Evolutionary conservation across 345 rosid genomes (phyloP), one percentile per base, ranked within the genome.

Genomic region (Sisymbrium altissimum): DNA sequence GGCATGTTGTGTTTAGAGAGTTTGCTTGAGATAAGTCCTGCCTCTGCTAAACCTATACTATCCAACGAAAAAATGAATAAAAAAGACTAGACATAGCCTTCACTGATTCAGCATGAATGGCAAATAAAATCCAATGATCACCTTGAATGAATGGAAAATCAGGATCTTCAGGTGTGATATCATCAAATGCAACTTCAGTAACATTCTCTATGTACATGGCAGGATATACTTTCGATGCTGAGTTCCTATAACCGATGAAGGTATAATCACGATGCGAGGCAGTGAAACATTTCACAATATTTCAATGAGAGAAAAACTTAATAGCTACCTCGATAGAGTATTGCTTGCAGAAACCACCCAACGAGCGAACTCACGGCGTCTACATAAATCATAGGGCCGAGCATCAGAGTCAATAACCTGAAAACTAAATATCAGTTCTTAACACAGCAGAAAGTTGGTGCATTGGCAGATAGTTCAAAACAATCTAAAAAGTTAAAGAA

Each of bases 111-210:
- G 38, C 52, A 66, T 65, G 29, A 52, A 33, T 60, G 66, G 64
- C 21, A 48, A 3, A 65, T n/a, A 56, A 36, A 6, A 3, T 41
- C 15, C 7, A 48, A n/a, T 32, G 53, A 75, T 82, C 66, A 88
- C 99, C 99, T 95, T 95, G 99, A 82, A 95, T 95, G 73, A 82
- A 89, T 59, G 92, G 73, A 76, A 95, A 95, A 80, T 92, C 99
- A 72, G 97, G 93, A 75, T 95, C 97, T 53, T 89, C 85, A 25
- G 93, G 88, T 11, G 83, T 82, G 72, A 91, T 80, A 68, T 95
- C 99, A 61, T 95, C 96, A 82, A 88, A 95, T 39, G 97, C 97
- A 79, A 89, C 93, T 79, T 95, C 91, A 41, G 96, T 89, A 54
- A 89, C 88, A 72, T 91, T 84, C 81, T 91, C 97, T 52, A 95